Evolutionary conservation across 2,329 filamentous ascomycete genomes (phyloP).

Genomic region (Ophiostoma angusticollis): DNA sequence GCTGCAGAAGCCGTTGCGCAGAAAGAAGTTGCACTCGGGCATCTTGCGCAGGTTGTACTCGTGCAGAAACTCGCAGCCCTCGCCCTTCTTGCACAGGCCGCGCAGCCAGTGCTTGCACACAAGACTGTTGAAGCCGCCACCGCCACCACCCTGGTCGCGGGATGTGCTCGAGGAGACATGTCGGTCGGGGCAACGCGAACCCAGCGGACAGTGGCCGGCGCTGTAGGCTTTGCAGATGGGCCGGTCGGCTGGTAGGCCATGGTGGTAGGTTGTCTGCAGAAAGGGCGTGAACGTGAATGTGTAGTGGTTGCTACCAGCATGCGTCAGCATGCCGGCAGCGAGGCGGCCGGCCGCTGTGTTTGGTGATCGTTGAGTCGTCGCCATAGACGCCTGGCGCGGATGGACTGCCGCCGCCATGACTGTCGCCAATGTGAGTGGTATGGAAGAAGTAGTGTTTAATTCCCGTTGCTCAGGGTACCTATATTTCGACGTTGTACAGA

Average conservation of each 20-base stretch:
- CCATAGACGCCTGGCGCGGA: too few relatives aligned
- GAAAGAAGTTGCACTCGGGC: constrained; percentile 96
- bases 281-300: constrained; percentile 79
- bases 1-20: constrained; percentile 84
- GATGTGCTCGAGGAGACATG: constrained; percentile 36
- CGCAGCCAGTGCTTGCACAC: constrained; percentile 99
- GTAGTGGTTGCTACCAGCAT: constrained; percentile 31
- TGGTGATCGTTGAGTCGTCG: too few relatives aligned
- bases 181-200: constrained; percentile 72
- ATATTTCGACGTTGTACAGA: too few relatives aligned
- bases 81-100: constrained; percentile 93
- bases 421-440: too few relatives aligned
- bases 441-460: too few relatives aligned
- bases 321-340: constrained; percentile 40
- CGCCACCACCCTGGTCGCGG: constrained; percentile 11
- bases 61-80: constrained; percentile 93
- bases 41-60: constrained; percentile 97
- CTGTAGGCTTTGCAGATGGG: constrained; percentile 73
- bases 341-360: constrained; percentile 20
- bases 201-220: constrained; percentile 75
- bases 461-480: too few relatives aligned
- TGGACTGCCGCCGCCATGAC: too few relatives aligned
- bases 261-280: constrained; percentile 69
- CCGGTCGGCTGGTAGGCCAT: constrained; percentile 65
- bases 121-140: constrained; percentile 57